A percentile compares a stretch with the other conserved stretches of the same genome.
Conservation (phyloP, 441 rosid species). For the Isatis lusitanica region DNA sequence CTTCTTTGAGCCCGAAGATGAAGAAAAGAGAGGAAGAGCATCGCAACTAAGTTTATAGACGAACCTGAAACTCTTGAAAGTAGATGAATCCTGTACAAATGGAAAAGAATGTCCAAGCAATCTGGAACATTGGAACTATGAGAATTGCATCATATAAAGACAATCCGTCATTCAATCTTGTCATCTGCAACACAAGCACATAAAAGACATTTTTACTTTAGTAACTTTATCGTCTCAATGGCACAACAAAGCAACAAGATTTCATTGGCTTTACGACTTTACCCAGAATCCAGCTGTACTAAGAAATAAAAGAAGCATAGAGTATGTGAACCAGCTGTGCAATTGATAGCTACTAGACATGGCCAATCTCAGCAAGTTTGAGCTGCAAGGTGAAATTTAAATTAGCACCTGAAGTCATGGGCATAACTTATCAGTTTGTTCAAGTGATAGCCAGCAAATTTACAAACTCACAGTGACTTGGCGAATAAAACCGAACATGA, state of each 20-base stretch:
- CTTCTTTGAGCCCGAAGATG: not conserved
- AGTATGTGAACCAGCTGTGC: conserved; percentile 98
- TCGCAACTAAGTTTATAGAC: conserved; percentile 2
- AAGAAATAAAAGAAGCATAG: conserved; percentile 86
- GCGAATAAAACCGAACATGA: conserved; percentile 97
- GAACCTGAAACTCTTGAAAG: conserved; percentile 98
- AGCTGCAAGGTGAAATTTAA: conserved; percentile 34
- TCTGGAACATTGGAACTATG: conserved; percentile 99
- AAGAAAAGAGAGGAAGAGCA: conserved; percentile 8
- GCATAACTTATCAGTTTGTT: not conserved
- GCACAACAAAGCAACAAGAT: conserved; percentile 1
- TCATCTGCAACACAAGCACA: conserved; percentile 62
- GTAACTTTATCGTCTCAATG: conserved; percentile 15
- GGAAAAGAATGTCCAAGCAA: conserved; percentile 99
- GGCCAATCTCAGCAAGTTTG: conserved; percentile 80
- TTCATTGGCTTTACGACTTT: conserved; percentile 34
- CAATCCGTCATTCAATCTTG: conserved; percentile 92
- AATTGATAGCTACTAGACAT: conserved; percentile 83
- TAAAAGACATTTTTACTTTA: not conserved
- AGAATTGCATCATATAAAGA: conserved; percentile 93
- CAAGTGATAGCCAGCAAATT: not conserved
- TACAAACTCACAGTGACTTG: conserved; percentile 83
- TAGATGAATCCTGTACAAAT: conserved; percentile 96
- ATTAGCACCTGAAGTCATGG: conserved; percentile 9
- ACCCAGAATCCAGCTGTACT: conserved; percentile 99